These are phyloP conservation scores for Monilinia vaccinii-corymbosi DNA, from an alignment of 2,329 filamentous ascomycete species.

Conservation along the genomic window DNA sequence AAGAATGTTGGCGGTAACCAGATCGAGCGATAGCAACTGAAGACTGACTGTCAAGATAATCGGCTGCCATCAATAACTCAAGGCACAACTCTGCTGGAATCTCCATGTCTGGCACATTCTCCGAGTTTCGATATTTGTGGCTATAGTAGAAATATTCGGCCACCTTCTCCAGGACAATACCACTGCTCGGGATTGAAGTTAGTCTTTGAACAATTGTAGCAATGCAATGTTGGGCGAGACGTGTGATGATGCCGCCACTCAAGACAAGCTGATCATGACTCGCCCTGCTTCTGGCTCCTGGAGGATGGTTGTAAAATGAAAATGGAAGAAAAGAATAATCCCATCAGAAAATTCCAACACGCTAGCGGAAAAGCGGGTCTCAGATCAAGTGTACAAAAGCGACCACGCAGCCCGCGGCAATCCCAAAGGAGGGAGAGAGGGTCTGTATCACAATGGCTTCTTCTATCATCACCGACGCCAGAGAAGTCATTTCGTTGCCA, in stretches of 20 bases:
- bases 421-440: slow-evolving; percentile 20
- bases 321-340: not conserved
- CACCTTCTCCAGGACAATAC: slow-evolving; percentile 67
- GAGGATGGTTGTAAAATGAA: not conserved
- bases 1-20: not conserved
- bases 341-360: not conserved
- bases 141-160: slow-evolving; percentile 80
- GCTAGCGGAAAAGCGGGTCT: slow-evolving; percentile 30
- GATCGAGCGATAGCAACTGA: not conserved
- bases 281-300: not conserved
- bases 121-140: slow-evolving; percentile 60
- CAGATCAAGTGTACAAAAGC: slow-evolving; percentile 58
- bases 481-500: not conserved
- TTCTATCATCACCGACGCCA: slow-evolving; percentile 28
- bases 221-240: not conserved
- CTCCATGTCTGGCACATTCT: slow-evolving; percentile 72
- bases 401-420: slow-evolving; percentile 27
- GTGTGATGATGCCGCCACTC: not conserved
- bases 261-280: not conserved
- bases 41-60: slow-evolving; percentile 55
- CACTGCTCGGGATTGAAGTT: slow-evolving; percentile 37
- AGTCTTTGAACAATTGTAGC: not conserved
- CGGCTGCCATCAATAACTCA: slow-evolving; percentile 67
- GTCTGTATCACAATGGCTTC: slow-evolving; percentile 27
- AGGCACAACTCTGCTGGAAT: slow-evolving; percentile 71